Evolutionary conservation across 2,329 filamentous ascomycete genomes (phyloP).

Genomic region (Penicillium digitatum): DNA sequence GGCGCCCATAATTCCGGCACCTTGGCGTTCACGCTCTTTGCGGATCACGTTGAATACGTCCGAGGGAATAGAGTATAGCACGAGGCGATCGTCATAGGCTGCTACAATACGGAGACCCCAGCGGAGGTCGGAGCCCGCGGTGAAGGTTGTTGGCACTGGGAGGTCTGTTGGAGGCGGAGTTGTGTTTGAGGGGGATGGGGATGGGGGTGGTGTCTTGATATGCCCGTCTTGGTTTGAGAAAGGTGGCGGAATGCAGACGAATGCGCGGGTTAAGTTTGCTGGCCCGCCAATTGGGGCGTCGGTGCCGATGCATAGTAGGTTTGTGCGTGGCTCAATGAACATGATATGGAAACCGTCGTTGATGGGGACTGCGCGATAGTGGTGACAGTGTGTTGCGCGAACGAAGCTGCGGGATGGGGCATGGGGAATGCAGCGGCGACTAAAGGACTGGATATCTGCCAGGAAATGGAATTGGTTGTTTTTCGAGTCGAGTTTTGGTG

Average conservation of each 20-base stretch:
- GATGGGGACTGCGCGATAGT: conserved; percentile 61
- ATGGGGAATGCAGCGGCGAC: conserved; percentile 21
- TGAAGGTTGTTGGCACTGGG: conserved; percentile 51
- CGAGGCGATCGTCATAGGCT: conserved; percentile 50
- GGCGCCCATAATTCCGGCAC: conserved; percentile 33
- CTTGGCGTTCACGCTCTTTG: conserved; percentile 33
- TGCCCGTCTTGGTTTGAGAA: conserved; percentile 10
- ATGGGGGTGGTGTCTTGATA: background rate
- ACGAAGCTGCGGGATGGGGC: conserved; percentile 31
- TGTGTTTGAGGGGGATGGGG: background rate
- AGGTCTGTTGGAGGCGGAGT: conserved; percentile 13
- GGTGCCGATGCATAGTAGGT: conserved; percentile 57
- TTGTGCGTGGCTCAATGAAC: conserved; percentile 59
- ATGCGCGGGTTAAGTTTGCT: conserved; percentile 56
- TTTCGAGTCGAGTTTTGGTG: conserved; percentile 16
- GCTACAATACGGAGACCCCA: conserved; percentile 59
- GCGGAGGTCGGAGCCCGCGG: conserved; percentile 53
- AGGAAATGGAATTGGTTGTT: conserved; percentile 31
- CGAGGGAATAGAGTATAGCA: conserved; percentile 59
- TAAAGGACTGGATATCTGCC: conserved; percentile 27
- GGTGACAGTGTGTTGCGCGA: conserved; percentile 51
- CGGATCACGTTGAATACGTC: conserved; percentile 50
- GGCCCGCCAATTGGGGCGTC: conserved; percentile 58
- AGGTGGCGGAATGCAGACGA: conserved; percentile 51
- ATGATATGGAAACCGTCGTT: conserved; percentile 63